phyloP scores from a whole-genome alignment of 2,329 filamentous ascomycete genomes.

The Parafenestella ontariensis region DNA sequence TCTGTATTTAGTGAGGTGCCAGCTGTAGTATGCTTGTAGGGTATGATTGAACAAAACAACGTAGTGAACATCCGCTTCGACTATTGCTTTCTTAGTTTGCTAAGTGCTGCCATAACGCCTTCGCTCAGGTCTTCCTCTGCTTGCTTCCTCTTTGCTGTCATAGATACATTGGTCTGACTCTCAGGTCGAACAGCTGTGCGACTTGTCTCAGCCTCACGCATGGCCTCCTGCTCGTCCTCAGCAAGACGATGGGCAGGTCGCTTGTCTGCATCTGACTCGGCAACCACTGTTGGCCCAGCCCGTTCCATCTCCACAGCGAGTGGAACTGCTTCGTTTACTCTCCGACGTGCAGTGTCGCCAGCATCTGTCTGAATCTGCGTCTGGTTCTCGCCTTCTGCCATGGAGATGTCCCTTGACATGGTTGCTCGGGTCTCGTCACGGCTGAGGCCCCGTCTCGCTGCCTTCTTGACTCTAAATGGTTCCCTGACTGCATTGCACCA shows the following conservation, averaged over 20 bases:
- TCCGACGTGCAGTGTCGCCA: slow-evolving; percentile 33
- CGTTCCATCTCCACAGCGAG: slow-evolving; percentile 32
- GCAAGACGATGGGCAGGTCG: slow-evolving; percentile 45
- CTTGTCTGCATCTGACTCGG: slow-evolving; percentile 45
- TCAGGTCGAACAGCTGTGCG: slow-evolving; percentile 24
- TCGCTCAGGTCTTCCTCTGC: slow-evolving; percentile 59
- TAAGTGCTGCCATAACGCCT: slow-evolving; percentile 65
- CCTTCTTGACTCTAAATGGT: slow-evolving; percentile 79
- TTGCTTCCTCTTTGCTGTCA: slow-evolving; percentile 45
- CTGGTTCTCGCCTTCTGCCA: slow-evolving; percentile 30
- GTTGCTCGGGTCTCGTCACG: slow-evolving; percentile 40
- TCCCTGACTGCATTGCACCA: slow-evolving; percentile 85
- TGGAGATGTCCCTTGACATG: slow-evolving; percentile 35
- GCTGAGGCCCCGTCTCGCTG: slow-evolving; percentile 62
- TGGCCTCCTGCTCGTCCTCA: slow-evolving; percentile 57
- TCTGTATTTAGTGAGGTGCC: too few relatives aligned
- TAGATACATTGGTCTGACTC: slow-evolving; percentile 22
- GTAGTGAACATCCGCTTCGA: background rate
- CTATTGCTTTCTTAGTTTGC: slow-evolving; percentile 57
- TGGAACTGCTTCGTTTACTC: slow-evolving; percentile 41
- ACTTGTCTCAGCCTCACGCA: slow-evolving; percentile 39
- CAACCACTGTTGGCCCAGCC: slow-evolving; percentile 23
- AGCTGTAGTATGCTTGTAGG: too few relatives aligned
- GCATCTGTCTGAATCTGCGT: slow-evolving; percentile 17
- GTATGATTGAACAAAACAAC: too few relatives aligned